Base-by-base conservation (phyloP, 2,329 filamentous ascomycete species). In the Saccharata proteae region DNA sequence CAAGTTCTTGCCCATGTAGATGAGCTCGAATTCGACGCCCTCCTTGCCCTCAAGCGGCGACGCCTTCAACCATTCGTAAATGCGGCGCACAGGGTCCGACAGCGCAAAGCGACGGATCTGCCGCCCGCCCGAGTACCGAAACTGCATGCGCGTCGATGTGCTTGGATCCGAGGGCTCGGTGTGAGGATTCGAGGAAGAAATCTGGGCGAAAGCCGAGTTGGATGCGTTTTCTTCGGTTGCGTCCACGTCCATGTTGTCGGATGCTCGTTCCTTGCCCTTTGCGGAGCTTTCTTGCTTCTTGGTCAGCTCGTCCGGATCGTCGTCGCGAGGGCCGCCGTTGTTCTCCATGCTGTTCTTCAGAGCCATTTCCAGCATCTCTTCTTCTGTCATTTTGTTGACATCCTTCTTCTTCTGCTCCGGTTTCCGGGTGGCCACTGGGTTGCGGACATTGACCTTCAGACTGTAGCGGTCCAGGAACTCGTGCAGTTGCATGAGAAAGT, bases 401-500 rank as follows among this genome's bases (percentile, higher is more conserved):
- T 88, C 82, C 33, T 81, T 67, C 30, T 72, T 66, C 49, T 78
- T 77, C 34, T 69, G 68, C 48, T 84, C 80, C 3, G 76, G 67
- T 54, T 82, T 83, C 32, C 78, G 65, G 51, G 75, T 80, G 15
- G 84, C 79, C 4, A 98, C 84, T 0, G 90, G 90, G 49, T 98
- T 98, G 61, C 92, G 93, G 51, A 80, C 88, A 47, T 83, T 79
- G 26, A 74, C 73, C 17, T 80, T 83, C 30, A 98, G 65, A 50
- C 86, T 94, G 61, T 96, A 98, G 15, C 90, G 75, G 51, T 96
- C 90, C n/a, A 98, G 71, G 46, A 98, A 98, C 55, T 96, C 88
- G 48, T 84, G 81, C 2, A 98, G 67, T 49, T 94, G 83, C 49
- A 85, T 83, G 38, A 93, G 72, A 45, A 98, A 96, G 10, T 94